These are phyloP conservation scores for Hyphodiscus sp. DNA, from an alignment of 2,329 filamentous ascomycete genomes.

Conservation along the genomic window DNA sequence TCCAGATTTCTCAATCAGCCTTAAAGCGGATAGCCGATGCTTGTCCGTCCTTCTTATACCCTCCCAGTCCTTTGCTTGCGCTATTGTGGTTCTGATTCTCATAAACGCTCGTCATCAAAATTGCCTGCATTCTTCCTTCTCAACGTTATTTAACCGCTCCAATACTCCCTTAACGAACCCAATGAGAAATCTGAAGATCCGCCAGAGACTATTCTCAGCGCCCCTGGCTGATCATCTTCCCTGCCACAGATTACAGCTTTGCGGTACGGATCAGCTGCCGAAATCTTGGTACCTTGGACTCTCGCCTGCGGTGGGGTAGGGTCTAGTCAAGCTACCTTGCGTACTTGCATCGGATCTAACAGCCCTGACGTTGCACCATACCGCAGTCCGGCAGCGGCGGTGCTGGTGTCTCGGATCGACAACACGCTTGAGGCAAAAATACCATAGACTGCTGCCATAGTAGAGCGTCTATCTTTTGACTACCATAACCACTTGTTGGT, in stretches of 20 bases:
- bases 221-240: conserved; percentile 24
- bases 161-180: conserved; percentile 16
- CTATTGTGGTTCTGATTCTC: conserved; percentile 16
- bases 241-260: conserved; percentile 22
- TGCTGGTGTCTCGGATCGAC: conserved; percentile 22
- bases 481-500: conserved; percentile 10
- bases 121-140: conserved; percentile 20
- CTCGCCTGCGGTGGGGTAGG: conserved; percentile 19
- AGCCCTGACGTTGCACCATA: conserved; percentile 24
- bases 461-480: conserved; percentile 14
- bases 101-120: conserved; percentile 15
- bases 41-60: conserved; percentile 25
- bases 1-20: conserved; percentile 31
- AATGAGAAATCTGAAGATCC: conserved; percentile 13
- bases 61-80: conserved; percentile 18
- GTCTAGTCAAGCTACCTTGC: conserved; percentile 15
- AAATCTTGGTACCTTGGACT: conserved; percentile 21
- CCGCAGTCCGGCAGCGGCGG: conserved; percentile 18
- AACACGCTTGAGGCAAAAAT: conserved; percentile 15
- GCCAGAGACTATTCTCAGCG: conserved; percentile 16
- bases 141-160: conserved; percentile 21
- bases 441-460: conserved; percentile 4
- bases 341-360: conserved; percentile 27
- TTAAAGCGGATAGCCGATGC: conserved; percentile 29
- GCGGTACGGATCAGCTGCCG: conserved; percentile 28